phyloP scores from a whole-genome alignment of 23 red algal species.

The Porphyridium purpureum region DNA sequence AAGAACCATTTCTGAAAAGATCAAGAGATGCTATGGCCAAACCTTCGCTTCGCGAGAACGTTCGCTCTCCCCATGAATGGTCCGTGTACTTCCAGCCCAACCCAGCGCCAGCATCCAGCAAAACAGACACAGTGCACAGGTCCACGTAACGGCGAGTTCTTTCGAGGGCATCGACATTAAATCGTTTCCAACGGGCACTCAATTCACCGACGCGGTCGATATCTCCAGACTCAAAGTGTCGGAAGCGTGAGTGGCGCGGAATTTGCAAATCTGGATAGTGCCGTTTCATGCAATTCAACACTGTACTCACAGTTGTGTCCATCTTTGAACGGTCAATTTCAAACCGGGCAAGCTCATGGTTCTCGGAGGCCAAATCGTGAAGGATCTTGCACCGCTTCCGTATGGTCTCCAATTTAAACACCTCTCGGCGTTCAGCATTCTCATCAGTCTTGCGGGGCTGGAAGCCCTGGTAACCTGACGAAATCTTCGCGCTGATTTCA shows the following conservation, averaged over 20 bases:
- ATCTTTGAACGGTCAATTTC: neutral
- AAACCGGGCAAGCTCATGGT: neutral
- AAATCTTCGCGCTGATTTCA: constrained; percentile 1
- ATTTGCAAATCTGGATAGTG: neutral
- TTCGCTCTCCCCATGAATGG: neutral
- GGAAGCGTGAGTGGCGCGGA: neutral
- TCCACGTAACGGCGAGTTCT: neutral
- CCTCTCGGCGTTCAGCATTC: neutral
- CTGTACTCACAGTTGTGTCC: neutral
- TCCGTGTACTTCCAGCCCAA: neutral
- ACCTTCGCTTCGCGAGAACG: neutral
- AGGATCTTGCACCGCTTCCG: neutral
- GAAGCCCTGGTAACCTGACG: neutral
- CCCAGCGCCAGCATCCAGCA: constrained; percentile 1
- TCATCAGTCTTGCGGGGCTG: neutral
- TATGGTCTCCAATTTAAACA: neutral
- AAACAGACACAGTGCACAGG: neutral
- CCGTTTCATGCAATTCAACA: neutral
- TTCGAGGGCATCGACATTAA: neutral
- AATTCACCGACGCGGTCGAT: neutral
- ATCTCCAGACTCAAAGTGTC: neutral
- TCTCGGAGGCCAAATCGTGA: neutral
- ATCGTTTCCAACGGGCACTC: neutral
- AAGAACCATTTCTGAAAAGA: neutral
- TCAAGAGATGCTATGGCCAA: constrained; percentile 1